Base-by-base conservation (phyloP, 768 basidiomycete species). In the Trametes cinnabarina region DNA sequence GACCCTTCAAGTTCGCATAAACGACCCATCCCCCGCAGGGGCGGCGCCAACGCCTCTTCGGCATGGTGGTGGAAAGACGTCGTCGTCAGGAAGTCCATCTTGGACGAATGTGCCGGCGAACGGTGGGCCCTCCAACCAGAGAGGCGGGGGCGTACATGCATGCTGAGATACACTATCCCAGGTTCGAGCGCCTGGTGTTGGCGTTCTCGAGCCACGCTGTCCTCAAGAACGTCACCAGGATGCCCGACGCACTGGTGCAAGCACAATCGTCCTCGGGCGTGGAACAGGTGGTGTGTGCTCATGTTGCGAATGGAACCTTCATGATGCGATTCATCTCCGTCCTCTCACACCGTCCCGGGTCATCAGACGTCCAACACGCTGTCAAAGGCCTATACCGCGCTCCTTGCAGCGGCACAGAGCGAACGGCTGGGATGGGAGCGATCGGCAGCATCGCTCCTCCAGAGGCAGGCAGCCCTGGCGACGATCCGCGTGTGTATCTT, bases 1-100 rank as follows among this genome's bases (percentile, higher is more conserved):
- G 55, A 41, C 22, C 51, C 41, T 44, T 73, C 72, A 26, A 39
- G 47, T 2, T 64, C 43, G 47, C 44, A 47, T 60, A 56, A 10
- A 51, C 58, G n/a, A 12, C 30, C n/a, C n/a, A n/a, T n/a, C n/a
- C n/a, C n/a, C n/a, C n/a, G n/a, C n/a, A n/a, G n/a, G n/a, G n/a
- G n/a, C n/a, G n/a, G n/a, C n/a, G n/a, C n/a, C n/a, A 34, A 53
- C 48, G 49, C 49, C 22, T 17, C 35, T 8, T 11, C 50, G 14
- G 71, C 71, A 3, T 77, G 73, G 77, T 84, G 82, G 82, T 85
- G 83, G 83, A 81, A 75, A 65, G 79, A 82, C 49, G 75, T 82
- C 3, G 72, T 82, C 4, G 80, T 83, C 3, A 74, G 82, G 26
- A 83, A 79, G 62, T 82, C 82, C 8, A 61, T 83, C 23, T 64